Conservation (phyloP, 495 filamentous ascomycete genomes). For the Lasiosphaeria hispida region DNA sequence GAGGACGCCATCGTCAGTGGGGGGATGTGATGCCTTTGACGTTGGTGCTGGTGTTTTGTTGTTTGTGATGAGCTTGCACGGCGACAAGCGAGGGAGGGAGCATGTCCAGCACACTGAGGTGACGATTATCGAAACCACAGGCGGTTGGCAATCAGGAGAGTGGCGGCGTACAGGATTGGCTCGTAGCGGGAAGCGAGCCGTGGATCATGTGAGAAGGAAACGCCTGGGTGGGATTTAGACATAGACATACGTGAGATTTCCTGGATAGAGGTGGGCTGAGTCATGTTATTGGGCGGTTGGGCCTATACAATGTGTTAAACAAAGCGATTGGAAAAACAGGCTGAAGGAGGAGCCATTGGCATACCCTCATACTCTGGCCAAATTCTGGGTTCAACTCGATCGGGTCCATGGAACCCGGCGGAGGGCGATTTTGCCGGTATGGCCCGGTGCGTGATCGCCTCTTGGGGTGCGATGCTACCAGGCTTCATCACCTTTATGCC, state of each 20-base stretch:
- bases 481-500: conserved; percentile 18
- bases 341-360: neutral
- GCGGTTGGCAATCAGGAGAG: conserved; percentile 9
- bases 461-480: conserved; percentile 3
- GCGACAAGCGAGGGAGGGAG: neutral
- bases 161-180: conserved; percentile 6
- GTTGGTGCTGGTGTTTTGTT: conserved; percentile 7
- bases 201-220: conserved; percentile 11
- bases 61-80: neutral
- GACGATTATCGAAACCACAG: conserved; percentile 9
- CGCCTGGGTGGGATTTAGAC: neutral
- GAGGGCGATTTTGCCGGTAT: conserved; percentile 12
- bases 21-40: neutral
- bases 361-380: neutral
- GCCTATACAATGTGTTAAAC: neutral
- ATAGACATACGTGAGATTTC: neutral
- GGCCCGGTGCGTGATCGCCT: conserved; percentile 24
- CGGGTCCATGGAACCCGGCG: neutral
- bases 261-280: conserved; percentile 2
- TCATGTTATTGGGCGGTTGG: neutral
- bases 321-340: neutral
- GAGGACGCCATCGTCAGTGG: neutral
- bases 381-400: conserved; percentile 2
- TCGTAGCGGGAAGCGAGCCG: neutral
- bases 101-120: neutral